phyloP scores from a whole-genome alignment of 2,329 filamentous ascomycete genomes.

The Cladorrhinum sp. region DNA sequence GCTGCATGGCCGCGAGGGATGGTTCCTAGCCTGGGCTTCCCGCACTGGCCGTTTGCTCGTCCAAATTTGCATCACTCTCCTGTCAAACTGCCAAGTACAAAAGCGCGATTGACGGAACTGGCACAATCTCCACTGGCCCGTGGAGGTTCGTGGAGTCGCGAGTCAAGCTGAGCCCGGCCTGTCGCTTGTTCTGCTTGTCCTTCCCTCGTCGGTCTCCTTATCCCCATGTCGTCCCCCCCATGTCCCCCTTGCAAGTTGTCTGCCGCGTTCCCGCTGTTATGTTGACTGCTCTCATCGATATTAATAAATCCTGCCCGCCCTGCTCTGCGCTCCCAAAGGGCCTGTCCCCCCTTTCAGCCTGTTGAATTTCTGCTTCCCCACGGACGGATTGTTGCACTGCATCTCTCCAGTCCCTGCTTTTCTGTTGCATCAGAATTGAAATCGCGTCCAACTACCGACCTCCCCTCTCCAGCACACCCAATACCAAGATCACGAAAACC shows the following conservation, averaged over 20 bases:
- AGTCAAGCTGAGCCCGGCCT: conserved; percentile 2
- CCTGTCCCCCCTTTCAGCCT: background rate
- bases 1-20: conserved; percentile 4
- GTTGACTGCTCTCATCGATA: background rate
- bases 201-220: background rate
- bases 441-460: background rate
- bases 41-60: conserved; percentile 12
- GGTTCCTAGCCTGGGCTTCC: background rate
- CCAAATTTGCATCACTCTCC: conserved; percentile 11
- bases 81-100: conserved; percentile 7
- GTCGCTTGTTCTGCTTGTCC: conserved; percentile 1
- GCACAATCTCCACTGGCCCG: conserved; percentile 9
- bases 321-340: conserved; percentile 5
- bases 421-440: background rate
- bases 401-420: background rate
- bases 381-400: background rate
- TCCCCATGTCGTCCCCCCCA: background rate
- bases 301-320: conserved; percentile 5
- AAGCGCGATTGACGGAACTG: conserved; percentile 6
- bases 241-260: background rate
- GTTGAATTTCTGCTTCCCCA: background rate
- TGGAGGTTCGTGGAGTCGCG: conserved; percentile 9
- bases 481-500: background rate
- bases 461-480: background rate
- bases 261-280: background rate